Evolutionary conservation across 768 basidiomycete species (phyloP).

Genomic region (Leucocoprinus birnbaumii): DNA sequence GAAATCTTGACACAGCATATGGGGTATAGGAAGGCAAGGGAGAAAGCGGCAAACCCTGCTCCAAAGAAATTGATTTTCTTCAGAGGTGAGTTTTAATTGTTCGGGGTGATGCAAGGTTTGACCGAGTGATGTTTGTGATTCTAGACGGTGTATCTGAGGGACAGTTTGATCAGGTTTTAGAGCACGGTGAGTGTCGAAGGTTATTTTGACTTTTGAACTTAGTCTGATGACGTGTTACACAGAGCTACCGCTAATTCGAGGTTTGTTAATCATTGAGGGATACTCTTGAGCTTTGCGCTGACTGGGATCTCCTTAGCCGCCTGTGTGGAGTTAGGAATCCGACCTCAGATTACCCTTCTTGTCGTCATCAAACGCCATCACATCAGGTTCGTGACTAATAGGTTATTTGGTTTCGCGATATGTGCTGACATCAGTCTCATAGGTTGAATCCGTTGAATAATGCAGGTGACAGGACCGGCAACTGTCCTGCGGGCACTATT

Average conservation of each 20-base stretch:
- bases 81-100: slow-evolving; percentile 43
- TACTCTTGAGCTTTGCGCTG: not conserved
- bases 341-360: slow-evolving; percentile 67
- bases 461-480: slow-evolving; percentile 57
- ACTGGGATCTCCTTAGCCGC: slow-evolving; percentile 42
- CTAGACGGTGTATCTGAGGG: slow-evolving; percentile 53
- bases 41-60: slow-evolving; percentile 36
- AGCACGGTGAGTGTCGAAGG: slow-evolving; percentile 39
- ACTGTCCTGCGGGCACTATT: slow-evolving; percentile 77
- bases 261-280: slow-evolving; percentile 28
- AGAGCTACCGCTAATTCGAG: slow-evolving; percentile 61
- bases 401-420: not conserved
- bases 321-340: slow-evolving; percentile 54
- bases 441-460: slow-evolving; percentile 30
- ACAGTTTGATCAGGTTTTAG: slow-evolving; percentile 48
- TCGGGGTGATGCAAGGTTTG: slow-evolving; percentile 5
- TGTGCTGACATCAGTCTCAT: not conserved
- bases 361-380: slow-evolving; percentile 81
- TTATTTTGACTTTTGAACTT: not conserved
- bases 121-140: slow-evolving; percentile 12
- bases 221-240: slow-evolving; percentile 1
- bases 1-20: slow-evolving; percentile 52
- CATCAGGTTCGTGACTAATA: slow-evolving; percentile 33
- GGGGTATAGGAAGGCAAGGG: slow-evolving; percentile 43
- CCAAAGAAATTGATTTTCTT: slow-evolving; percentile 71